Evolutionary conservation across 1,139 yeast species (phyloP), one percentile per base, ranked within the genome.

Genomic region (Nakaseomyces glabratus): DNA sequence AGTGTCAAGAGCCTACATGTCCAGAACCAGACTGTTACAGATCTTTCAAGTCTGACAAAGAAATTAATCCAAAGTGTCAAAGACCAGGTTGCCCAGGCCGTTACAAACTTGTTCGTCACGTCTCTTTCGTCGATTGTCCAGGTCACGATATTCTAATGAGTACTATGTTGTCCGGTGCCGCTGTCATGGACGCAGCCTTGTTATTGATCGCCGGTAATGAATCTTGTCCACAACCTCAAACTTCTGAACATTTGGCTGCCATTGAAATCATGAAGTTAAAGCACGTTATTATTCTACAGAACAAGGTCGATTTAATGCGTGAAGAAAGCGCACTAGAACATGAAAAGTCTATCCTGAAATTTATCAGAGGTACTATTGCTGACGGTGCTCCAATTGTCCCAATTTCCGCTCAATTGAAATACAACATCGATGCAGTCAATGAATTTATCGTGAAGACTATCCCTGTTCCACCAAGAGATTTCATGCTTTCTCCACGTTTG

Each of bases 121-220:
- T 93, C 38, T 86, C 96, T 6, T 93, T 93, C 54, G 98, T 93
- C 42, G 99, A 93, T 70, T 93, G 98, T 69, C 99, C 99, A 41
- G 99, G 98, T 61, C 99, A 93, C 82, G 99, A 93, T 71, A 90
- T 93, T 69, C 79, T 93, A 62, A 93, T 93, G 98, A 86, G 97
- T 73, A 93, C 98, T 50, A 93, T 93, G 99, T 79, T 93, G 75
- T 88, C 97, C 34, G 99, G 99, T 61, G 99, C 99, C 26, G 99
- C 99, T 11, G 98, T 93, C 49, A 93, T 93, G 99, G 99, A 93
- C 64, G 99, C 98, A 39, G 99, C 99, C 10, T 69, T 93, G 44
- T 69, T 93, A 55, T 73, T 93, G 49, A 80, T 93, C 60, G 99
- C 98, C 25, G 98, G 97, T 63, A 93, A 93, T 62, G 99, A 93